Evolutionary conservation across 805 yeast species (phyloP).

Genomic region (Lachancea mirantina): DNA sequence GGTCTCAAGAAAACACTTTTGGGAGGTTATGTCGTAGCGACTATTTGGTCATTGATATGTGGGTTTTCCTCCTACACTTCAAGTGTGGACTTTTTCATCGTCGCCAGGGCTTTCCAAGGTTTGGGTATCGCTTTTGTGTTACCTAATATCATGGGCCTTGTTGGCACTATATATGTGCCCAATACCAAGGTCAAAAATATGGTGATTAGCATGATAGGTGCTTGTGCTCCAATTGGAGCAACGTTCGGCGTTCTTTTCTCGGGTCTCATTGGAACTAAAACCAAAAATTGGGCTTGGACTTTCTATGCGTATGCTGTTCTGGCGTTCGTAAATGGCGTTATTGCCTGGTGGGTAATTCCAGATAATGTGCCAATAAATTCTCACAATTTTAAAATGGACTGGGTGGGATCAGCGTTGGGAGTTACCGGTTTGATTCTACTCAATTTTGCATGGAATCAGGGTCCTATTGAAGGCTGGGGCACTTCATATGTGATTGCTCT

Average conservation of each 20-base stretch:
- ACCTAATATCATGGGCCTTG: constrained; percentile 54
- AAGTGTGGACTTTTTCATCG: constrained; percentile 43
- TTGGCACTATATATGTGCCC: constrained; percentile 39
- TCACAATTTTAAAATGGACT: constrained; percentile 35
- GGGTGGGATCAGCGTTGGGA: constrained; percentile 50
- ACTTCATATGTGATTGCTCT: constrained; percentile 50
- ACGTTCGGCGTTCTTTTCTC: constrained; percentile 46
- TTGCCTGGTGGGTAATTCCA: constrained; percentile 25
- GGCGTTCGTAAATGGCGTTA: constrained; percentile 12
- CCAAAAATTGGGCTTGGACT: constrained; percentile 24
- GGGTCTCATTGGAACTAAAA: constrained; percentile 34
- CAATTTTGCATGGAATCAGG: constrained; percentile 70
- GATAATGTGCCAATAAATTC: constrained; percentile 23
- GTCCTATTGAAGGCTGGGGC: constrained; percentile 65
- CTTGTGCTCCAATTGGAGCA: constrained; percentile 57
- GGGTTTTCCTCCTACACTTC: constrained; percentile 50
- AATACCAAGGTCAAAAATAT: constrained; percentile 42
- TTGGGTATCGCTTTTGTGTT: constrained; percentile 50
- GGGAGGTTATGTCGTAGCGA: constrained; percentile 48
- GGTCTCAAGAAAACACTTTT: constrained; percentile 53
- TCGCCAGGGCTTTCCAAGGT: constrained; percentile 56
- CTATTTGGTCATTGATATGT: constrained; percentile 51
- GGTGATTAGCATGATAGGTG: constrained; percentile 49
- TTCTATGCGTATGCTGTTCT: constrained; percentile 25
- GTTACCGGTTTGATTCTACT: constrained; percentile 53